Conservation (phyloP, 2,329 filamentous ascomycete species). For the Hypoxylon sp. region DNA sequence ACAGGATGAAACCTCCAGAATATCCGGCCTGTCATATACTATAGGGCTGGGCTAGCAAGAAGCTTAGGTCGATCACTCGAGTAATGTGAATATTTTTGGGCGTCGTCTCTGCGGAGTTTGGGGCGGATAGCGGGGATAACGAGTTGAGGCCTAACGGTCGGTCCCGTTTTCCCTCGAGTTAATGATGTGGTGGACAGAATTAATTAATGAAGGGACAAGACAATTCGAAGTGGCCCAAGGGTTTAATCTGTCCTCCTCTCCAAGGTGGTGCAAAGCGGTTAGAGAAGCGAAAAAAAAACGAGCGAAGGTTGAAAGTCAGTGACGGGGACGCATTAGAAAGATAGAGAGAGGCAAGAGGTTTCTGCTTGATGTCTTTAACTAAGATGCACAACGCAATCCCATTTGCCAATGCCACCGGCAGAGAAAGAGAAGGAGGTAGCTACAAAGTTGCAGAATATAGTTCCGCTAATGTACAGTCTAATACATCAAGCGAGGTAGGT, state of each 20-base stretch:
- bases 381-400: conserved; percentile 27
- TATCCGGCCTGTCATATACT: conserved; percentile 23
- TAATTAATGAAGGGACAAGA: conserved; percentile 9
- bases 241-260: background rate
- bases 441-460: conserved; percentile 22
- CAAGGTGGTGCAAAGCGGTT: background rate
- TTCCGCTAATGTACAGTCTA: conserved; percentile 25
- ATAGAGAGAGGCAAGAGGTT: conserved; percentile 7
- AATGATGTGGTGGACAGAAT: conserved; percentile 11
- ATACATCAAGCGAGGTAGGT: conserved; percentile 28
- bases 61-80: conserved; percentile 14
- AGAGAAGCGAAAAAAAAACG: conserved; percentile 1
- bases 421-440: conserved; percentile 7
- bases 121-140: conserved; percentile 26
- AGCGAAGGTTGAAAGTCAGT: conserved; percentile 16
- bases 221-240: conserved; percentile 9
- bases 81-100: conserved; percentile 13
- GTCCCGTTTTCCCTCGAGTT: conserved; percentile 18
- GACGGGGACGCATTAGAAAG: conserved; percentile 11
- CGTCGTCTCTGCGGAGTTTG: conserved; percentile 21
- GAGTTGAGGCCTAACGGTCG: conserved; percentile 22
- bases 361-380: no score
- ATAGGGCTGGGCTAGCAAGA: conserved; percentile 16
- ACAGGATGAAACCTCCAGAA: conserved; percentile 25
- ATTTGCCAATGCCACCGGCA: conserved; percentile 37